Conservation (phyloP, 371 early-diverging fungal genomes). For the Gilbertella persicaria region DNA sequence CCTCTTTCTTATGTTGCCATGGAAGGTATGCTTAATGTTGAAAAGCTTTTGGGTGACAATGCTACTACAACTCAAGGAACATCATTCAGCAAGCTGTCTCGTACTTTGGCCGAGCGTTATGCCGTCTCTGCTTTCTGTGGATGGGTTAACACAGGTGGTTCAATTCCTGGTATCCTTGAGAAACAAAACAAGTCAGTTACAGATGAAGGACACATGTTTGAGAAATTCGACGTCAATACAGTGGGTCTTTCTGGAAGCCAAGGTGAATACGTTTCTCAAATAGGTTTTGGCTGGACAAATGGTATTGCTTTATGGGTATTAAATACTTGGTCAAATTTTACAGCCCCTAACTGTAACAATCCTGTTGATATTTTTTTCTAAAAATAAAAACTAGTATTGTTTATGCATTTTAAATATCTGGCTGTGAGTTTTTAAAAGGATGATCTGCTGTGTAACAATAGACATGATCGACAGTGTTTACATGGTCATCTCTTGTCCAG, state of each 20-base stretch:
- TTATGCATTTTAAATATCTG: too few species aligned
- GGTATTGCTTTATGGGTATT: conserved; percentile 78
- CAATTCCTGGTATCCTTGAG: conserved; percentile 40
- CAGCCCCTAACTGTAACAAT: conserved; percentile 43
- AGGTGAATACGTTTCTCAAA: conserved; percentile 87
- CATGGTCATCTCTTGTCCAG: too few species aligned
- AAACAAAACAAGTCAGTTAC: conserved; percentile 19
- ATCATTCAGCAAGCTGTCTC: conserved; percentile 30
- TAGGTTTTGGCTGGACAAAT: conserved; percentile 96
- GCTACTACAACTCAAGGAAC: conserved; percentile 14
- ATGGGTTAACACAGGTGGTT: conserved; percentile 75
- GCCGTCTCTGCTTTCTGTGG: conserved; percentile 68
- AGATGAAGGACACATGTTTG: conserved; percentile 75
- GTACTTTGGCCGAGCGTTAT: conserved; percentile 61
- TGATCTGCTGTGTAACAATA: too few species aligned
- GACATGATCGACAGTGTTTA: too few species aligned
- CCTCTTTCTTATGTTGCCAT: conserved; percentile 60
- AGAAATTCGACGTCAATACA: conserved; percentile 70
- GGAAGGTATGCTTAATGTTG: conserved; percentile 46
- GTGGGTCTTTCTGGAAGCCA: conserved; percentile 70
- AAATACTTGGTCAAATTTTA: conserved; percentile 45
- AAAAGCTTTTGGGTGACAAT: conserved; percentile 1
- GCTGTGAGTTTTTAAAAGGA: too few species aligned
- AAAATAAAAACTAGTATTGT: too few species aligned
- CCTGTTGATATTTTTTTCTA: too few species aligned